phyloP scores from a whole-genome alignment of 768 basidiomycete species.

The Auricularia auricula-judae region DNA sequence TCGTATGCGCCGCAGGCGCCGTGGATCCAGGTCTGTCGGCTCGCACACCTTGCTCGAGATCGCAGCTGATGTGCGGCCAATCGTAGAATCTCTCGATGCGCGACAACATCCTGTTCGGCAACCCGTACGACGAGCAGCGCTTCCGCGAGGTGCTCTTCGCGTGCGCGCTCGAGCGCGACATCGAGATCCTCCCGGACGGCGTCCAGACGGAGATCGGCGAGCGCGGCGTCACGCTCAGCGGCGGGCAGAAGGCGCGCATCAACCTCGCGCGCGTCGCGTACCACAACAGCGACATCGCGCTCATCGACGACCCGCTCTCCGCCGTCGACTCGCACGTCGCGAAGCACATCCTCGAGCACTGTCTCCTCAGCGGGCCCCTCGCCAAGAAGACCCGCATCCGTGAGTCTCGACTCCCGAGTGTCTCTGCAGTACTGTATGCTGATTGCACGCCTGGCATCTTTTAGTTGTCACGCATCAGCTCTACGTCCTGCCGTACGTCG shows the following conservation, averaged over 20 bases:
- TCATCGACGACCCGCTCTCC: conserved; percentile 50
- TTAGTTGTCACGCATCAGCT: conserved; percentile 46
- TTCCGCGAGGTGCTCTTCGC: conserved; percentile 48
- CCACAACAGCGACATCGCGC: conserved; percentile 23
- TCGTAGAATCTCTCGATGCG: conserved; percentile 50
- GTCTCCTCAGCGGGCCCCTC: conserved; percentile 43
- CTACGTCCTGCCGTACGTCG: conserved; percentile 44
- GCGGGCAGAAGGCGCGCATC: conserved; percentile 45
- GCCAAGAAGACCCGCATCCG: conserved; percentile 45
- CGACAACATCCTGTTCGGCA: conserved; percentile 68
- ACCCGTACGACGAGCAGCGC: conserved; percentile 47
- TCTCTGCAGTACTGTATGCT: no score
- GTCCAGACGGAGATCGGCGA: conserved; percentile 67
- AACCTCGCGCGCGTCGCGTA: conserved; percentile 71
- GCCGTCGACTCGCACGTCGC: conserved; percentile 71
- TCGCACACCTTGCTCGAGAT: conserved; percentile 37
- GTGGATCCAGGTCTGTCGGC: conserved; percentile 18
- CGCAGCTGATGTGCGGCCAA: conserved; percentile 47
- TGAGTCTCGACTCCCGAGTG: no score
- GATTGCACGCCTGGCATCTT: no score
- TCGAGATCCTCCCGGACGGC: conserved; percentile 59
- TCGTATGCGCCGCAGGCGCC: conserved; percentile 24
- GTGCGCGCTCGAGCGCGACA: conserved; percentile 60
- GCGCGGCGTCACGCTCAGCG: conserved; percentile 52
- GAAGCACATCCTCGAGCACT: conserved; percentile 52